Conservation (phyloP, 768 basidiomycete species). For the Megacollybia marginata region DNA sequence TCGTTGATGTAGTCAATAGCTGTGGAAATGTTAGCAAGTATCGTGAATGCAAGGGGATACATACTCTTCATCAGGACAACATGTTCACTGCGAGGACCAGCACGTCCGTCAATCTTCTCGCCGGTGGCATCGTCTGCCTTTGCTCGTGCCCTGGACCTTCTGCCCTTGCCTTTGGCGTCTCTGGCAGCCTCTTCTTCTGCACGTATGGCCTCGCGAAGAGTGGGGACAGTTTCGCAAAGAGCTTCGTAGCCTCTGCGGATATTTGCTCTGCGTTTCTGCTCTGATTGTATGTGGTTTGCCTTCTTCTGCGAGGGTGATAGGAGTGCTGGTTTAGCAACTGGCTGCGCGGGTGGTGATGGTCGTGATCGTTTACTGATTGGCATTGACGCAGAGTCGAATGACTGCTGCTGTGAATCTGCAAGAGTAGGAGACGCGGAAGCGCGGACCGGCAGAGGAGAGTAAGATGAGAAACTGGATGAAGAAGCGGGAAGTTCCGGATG, state of each 20-base stretch:
- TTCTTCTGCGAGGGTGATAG: conserved; percentile 85
- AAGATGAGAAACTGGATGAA: conserved; percentile 4
- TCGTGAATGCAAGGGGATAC: not conserved
- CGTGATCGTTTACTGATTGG: conserved; percentile 26
- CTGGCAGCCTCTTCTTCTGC: conserved; percentile 57
- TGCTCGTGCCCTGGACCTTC: conserved; percentile 24
- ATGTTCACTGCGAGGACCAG: conserved; percentile 87
- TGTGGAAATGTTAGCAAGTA: conserved; percentile 19
- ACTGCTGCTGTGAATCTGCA: not conserved
- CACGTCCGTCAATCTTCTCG: conserved; percentile 73
- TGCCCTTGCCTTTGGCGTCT: conserved; percentile 12
- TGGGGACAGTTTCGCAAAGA: conserved; percentile 76
- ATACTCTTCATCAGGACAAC: conserved; percentile 84
- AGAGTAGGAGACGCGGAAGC: conserved; percentile 5
- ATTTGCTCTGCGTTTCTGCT: conserved; percentile 90
- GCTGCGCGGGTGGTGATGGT: conserved; percentile 11
- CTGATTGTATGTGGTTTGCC: conserved; percentile 88
- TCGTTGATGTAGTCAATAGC: conserved; percentile 82
- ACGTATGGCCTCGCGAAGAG: conserved; percentile 71
- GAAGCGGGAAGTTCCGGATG: conserved; percentile 8
- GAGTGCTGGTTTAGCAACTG: conserved; percentile 35
- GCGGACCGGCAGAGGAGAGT: conserved; percentile 11
- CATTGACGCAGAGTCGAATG: conserved; percentile 3
- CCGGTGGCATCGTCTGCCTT: conserved; percentile 39
- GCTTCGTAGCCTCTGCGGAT: conserved; percentile 87